Conservation (phyloP, 805 yeast species). For the Metschnikowia anglica region DNA sequence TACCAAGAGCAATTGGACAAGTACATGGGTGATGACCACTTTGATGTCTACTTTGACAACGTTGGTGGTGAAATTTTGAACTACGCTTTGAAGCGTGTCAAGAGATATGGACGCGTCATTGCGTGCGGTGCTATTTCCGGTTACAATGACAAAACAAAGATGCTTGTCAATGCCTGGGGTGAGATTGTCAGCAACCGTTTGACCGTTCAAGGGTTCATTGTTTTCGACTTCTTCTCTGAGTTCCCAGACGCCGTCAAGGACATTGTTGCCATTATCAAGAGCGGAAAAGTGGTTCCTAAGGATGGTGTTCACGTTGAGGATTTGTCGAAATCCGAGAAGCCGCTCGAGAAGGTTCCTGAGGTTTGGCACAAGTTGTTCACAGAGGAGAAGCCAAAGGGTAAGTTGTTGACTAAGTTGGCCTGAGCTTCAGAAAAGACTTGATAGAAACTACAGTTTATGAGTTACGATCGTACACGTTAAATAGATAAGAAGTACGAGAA, state of each 20-base stretch:
- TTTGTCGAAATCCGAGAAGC: slow-evolving; percentile 32
- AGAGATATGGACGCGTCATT: slow-evolving; percentile 40
- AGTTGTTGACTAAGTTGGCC: slow-evolving; percentile 19
- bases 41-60: slow-evolving; percentile 26
- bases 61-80: slow-evolving; percentile 29
- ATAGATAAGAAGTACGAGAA: too few species aligned
- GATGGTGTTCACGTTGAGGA: slow-evolving; percentile 35
- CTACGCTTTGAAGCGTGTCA: slow-evolving; percentile 17
- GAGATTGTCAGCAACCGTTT: slow-evolving; percentile 47
- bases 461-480: too few species aligned
- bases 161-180: slow-evolving; percentile 40
- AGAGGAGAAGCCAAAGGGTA: slow-evolving; percentile 12
- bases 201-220: slow-evolving; percentile 22
- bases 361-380: slow-evolving; percentile 14
- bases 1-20: slow-evolving; percentile 26
- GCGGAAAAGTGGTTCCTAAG: neutral
- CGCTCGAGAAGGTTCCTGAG: slow-evolving; percentile 12
- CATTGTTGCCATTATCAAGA: slow-evolving; percentile 19
- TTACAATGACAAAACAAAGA: slow-evolving; percentile 45
- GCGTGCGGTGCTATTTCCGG: slow-evolving; percentile 65
- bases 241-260: slow-evolving; percentile 38
- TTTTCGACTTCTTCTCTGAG: slow-evolving; percentile 21
- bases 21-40: slow-evolving; percentile 16
- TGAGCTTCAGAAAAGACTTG: too few species aligned
- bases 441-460: too few species aligned